These are phyloP conservation scores for Asparagopsis taxiformis DNA, from an alignment of 31 red algal genomes.

Conservation along the genomic window DNA sequence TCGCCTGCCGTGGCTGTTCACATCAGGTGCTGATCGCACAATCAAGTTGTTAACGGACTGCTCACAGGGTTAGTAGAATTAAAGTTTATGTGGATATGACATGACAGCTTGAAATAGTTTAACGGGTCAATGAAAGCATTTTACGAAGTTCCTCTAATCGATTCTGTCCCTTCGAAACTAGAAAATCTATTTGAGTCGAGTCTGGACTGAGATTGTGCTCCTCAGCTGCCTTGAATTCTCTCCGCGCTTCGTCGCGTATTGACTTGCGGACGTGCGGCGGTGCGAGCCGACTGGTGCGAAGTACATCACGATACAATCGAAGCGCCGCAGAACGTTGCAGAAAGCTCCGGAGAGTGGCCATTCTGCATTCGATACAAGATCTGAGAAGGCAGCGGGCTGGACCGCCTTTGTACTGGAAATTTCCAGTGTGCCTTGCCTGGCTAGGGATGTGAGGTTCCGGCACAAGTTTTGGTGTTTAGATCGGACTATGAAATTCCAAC, in stretches of 20 bases:
- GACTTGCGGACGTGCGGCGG: conserved; percentile 13
- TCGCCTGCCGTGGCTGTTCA: conserved; percentile 87
- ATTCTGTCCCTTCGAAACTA: conserved; percentile 50
- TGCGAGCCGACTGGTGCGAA: conserved; percentile 17
- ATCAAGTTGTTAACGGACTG: conserved; percentile 68
- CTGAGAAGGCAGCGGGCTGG: not conserved
- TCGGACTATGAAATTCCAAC: too few relatives aligned
- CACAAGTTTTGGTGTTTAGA: too few relatives aligned
- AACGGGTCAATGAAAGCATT: conserved; percentile 23
- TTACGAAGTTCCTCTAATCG: conserved; percentile 31
- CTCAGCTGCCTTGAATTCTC: conserved; percentile 30
- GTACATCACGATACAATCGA: conserved; percentile 35
- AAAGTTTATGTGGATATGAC: not conserved
- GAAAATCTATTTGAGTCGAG: conserved; percentile 44
- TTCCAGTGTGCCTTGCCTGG: not conserved
- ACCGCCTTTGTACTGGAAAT: not conserved
- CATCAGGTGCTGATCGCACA: conserved; percentile 57
- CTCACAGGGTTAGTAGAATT: conserved; percentile 26
- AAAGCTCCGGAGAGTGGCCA: conserved; percentile 32
- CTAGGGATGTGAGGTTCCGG: too few relatives aligned
- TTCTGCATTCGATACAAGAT: not conserved
- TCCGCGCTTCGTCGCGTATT: conserved; percentile 34
- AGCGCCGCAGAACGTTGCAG: conserved; percentile 37
- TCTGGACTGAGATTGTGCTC: conserved; percentile 32
- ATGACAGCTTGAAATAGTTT: not conserved